These are phyloP conservation scores for Diophrys sp. DNA, from an alignment of 73 alveolate species.

Conservation along the genomic window DNA sequence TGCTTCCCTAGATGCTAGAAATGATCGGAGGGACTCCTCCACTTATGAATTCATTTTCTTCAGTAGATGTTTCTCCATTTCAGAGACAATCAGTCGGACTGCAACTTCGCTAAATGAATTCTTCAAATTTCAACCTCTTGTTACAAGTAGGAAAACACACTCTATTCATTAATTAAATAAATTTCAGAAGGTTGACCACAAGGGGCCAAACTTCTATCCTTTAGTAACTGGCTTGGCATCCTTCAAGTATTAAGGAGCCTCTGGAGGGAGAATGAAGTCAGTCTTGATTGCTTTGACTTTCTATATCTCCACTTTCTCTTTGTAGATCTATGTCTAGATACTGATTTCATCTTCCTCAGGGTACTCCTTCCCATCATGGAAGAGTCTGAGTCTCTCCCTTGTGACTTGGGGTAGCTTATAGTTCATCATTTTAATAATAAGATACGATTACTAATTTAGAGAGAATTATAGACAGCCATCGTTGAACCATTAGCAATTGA, in stretches of 20 bases:
- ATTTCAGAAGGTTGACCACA: not conserved
- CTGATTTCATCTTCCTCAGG: slow-evolving; percentile 9
- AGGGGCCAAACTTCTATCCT: not conserved
- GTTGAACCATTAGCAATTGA: too few species aligned
- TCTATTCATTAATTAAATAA: too few species aligned
- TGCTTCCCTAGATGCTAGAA: too few species aligned
- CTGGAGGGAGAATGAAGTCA: not conserved
- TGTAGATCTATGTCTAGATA: slow-evolving; percentile 16
- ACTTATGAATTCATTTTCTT: too few species aligned
- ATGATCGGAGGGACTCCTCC: too few species aligned
- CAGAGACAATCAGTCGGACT: too few species aligned
- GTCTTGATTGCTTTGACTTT: slow-evolving; percentile 1
- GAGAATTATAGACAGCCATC: not conserved
- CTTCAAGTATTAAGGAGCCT: not conserved
- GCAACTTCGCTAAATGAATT: too few species aligned
- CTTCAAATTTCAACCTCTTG: too few species aligned
- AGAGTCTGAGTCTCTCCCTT: slow-evolving; percentile 18
- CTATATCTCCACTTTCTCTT: slow-evolving; percentile 10
- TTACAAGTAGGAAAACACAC: too few species aligned
- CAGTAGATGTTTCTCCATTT: too few species aligned
- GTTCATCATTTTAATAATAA: slow-evolving; percentile 18
- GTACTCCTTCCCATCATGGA: slow-evolving; percentile 22
- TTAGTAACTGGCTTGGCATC: slow-evolving; percentile 3
- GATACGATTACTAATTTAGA: not conserved
- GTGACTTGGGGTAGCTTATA: slow-evolving; percentile 33